A percentile compares a stretch with the other conserved stretches of the same genome.
These are phyloP conservation scores for Monilinia polystroma DNA, from an alignment of 2,329 filamentous ascomycete species.

Conservation along the genomic window DNA sequence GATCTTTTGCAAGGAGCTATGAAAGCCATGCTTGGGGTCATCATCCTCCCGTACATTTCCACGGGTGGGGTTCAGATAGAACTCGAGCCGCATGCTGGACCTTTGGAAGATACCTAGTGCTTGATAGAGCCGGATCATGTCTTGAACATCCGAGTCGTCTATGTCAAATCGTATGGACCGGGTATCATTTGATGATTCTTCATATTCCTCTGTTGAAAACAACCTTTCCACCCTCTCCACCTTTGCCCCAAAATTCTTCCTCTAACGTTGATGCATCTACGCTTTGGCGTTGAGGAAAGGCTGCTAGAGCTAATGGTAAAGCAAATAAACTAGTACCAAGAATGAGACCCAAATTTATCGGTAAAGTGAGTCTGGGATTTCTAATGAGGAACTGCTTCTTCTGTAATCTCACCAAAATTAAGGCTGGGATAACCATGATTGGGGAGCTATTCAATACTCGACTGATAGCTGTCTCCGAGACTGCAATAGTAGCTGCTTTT, in stretches of 20 bases:
- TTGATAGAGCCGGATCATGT: conserved; percentile 9
- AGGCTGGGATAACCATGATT: conserved; percentile 93
- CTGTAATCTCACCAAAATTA: conserved; percentile 83
- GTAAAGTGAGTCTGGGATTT: conserved; percentile 73
- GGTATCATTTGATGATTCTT: conserved; percentile 17
- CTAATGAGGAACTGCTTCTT: conserved; percentile 76
- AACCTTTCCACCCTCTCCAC: conserved; percentile 78
- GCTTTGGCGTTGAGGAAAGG: conserved; percentile 87
- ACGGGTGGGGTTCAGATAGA: conserved; percentile 4
- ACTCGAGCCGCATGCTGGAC: conserved; percentile 13
- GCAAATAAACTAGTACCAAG: conserved; percentile 84
- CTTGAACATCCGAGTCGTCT: conserved; percentile 9
- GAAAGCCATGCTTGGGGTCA: conserved; percentile 1
- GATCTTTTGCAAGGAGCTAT: neutral
- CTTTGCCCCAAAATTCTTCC: conserved; percentile 79
- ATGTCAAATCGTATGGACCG: neutral
- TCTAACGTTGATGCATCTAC: conserved; percentile 76
- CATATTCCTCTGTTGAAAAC: conserved; percentile 95
- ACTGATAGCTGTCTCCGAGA: conserved; percentile 88
- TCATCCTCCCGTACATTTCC: neutral
- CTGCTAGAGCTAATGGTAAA: conserved; percentile 82
- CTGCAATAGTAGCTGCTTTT: conserved; percentile 83
- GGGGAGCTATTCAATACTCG: conserved; percentile 92
- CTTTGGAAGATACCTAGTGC: neutral
- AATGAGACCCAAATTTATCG: conserved; percentile 85